phyloP scores from a whole-genome alignment of 202 grass and related monocot genomes.

The Setaria viridis region DNA sequence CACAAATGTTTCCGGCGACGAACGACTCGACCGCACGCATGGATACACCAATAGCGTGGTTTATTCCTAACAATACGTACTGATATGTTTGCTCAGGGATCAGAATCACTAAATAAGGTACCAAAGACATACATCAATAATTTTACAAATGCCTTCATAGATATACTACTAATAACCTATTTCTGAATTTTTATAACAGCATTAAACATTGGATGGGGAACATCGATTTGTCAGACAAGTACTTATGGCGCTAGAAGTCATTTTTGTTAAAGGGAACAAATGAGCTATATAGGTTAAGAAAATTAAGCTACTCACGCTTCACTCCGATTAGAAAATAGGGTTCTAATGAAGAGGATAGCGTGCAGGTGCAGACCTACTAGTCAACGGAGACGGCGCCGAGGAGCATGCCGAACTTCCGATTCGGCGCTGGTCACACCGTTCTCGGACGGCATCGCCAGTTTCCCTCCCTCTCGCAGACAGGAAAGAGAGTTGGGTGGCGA shows the following conservation, averaged over 20 bases:
- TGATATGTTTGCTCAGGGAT: not conserved
- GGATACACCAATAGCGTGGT: too few relatives aligned
- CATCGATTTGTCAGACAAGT: not conserved
- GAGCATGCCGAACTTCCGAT: constrained; percentile 4
- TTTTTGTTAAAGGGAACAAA: not conserved
- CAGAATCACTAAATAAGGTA: not conserved
- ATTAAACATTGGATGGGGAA: not conserved
- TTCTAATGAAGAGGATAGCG: not conserved
- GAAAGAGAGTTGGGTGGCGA: not conserved
- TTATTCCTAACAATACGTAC: not conserved
- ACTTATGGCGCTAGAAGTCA: not conserved
- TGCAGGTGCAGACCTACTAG: not conserved
- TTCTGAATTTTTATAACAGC: not conserved
- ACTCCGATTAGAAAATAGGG: not conserved
- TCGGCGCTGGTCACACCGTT: not conserved
- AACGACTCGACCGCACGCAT: too few relatives aligned
- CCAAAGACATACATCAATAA: not conserved
- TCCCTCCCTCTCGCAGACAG: not conserved
- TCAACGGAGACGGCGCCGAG: not conserved
- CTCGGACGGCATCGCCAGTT: not conserved
- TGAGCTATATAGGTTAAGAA: not conserved
- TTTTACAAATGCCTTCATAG: not conserved
- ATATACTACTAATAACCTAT: not conserved
- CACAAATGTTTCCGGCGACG: too few relatives aligned
- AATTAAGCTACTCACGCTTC: not conserved